Conservation (phyloP, 1,284 basidiomycete species). For the Leccinum huronense region DNA sequence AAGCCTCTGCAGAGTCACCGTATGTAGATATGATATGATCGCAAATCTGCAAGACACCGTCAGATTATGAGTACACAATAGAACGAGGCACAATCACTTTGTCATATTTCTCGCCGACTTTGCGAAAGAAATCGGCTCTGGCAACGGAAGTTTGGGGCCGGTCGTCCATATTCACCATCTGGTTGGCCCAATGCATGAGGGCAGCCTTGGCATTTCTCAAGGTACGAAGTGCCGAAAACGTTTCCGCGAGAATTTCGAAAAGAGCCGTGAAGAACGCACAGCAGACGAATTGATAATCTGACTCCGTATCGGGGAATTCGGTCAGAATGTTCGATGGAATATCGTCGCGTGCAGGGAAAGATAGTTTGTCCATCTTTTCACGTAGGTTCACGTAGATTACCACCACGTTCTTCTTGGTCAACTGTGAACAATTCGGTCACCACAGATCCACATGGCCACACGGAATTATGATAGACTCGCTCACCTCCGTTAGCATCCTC, state of each 20-base stretch:
- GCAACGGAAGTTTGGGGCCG: background rate
- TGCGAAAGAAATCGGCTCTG: background rate
- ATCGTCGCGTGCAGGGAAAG: slow-evolving; percentile 16
- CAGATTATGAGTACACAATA: background rate
- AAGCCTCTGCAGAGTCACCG: background rate
- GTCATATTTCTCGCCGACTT: background rate
- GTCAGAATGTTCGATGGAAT: slow-evolving; percentile 17
- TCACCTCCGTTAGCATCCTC: slow-evolving; percentile 22
- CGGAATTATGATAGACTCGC: background rate
- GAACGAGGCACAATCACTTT: background rate
- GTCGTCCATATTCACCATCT: background rate
- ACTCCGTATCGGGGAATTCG: background rate
- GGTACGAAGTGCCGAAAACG: background rate
- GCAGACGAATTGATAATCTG: background rate
- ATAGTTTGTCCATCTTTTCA: background rate
- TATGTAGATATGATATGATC: background rate
- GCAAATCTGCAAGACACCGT: background rate
- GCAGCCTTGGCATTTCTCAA: background rate
- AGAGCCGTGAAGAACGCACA: slow-evolving; percentile 16
- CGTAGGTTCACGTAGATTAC: slow-evolving; percentile 27
- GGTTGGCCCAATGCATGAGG: background rate
- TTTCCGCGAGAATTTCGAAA: slow-evolving; percentile 11
- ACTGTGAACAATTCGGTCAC: slow-evolving; percentile 5
- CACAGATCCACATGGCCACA: background rate
- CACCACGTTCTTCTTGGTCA: slow-evolving; percentile 13